Evolutionary conservation across 164 flowering plant genomes (phyloP).

Genomic region (grape (Vitis vinifera)): DNA sequence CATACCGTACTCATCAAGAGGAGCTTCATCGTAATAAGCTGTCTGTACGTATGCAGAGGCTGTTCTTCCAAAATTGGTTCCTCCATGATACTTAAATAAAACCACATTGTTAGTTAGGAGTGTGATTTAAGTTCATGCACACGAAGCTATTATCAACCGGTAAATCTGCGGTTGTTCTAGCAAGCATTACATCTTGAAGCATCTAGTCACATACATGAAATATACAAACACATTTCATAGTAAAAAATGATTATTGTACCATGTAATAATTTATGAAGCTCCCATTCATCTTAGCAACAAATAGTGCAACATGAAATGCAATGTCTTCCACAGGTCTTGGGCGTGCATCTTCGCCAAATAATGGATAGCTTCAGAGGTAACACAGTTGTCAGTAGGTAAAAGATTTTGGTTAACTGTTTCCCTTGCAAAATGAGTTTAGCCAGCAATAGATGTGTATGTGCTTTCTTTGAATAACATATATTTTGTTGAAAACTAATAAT

Average conservation of each 20-base stretch:
- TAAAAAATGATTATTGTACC: conserved; percentile 39
- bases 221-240: too few relatives aligned
- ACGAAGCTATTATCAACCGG: too few relatives aligned
- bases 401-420: too few relatives aligned
- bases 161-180: too few relatives aligned
- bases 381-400: too few relatives aligned
- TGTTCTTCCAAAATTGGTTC: conserved; percentile 90
- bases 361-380: conserved; percentile 48
- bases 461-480: too few relatives aligned
- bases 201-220: too few relatives aligned
- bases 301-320: conserved; percentile 78
- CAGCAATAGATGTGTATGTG: too few relatives aligned
- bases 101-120: too few relatives aligned
- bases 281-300: conserved; percentile 65
- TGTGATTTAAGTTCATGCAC: too few relatives aligned
- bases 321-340: conserved; percentile 70
- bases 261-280: conserved; percentile 90
- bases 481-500: not conserved
- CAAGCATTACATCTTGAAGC: too few relatives aligned
- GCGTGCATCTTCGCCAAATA: conserved; percentile 52
- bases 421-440: too few relatives aligned
- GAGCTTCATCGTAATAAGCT: conserved; percentile 87
- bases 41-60: conserved; percentile 58
- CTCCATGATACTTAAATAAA: conserved; percentile 81
- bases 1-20: conserved; percentile 96